A percentile compares a stretch with the other conserved stretches of the same genome.
Conservation (phyloP, 1,139 yeast genomes). For the Candida anutae region DNA sequence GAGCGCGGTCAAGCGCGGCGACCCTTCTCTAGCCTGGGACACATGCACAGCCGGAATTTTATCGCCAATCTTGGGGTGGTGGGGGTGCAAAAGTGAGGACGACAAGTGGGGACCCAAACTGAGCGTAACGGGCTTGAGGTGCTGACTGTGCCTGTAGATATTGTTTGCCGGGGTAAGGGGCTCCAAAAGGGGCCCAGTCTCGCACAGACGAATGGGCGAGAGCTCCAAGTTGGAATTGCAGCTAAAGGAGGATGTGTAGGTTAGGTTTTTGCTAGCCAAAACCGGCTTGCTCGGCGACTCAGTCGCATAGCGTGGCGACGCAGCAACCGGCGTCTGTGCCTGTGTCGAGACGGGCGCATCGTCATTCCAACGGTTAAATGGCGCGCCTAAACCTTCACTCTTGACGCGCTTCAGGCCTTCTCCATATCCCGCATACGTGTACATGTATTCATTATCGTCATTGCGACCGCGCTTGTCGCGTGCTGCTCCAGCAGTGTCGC, state of each 20-base stretch:
- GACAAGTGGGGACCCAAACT: no score
- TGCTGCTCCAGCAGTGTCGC: no score
- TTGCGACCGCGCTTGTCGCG: not conserved
- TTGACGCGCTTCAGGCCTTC: constrained; percentile 11
- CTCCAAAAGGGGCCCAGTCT: constrained; percentile 57
- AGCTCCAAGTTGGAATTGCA: constrained; percentile 57
- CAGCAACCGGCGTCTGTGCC: constrained; percentile 8
- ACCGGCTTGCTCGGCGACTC: constrained; percentile 36
- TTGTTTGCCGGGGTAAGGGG: constrained; percentile 44
- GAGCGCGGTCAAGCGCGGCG: constrained; percentile 24
- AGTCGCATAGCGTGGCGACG: no score
- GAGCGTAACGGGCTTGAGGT: not conserved
- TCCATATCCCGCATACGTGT: no score
- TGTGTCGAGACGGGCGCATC: not conserved
- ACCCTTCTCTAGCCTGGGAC: constrained; percentile 5
- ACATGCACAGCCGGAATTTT: not conserved
- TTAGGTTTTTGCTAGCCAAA: constrained; percentile 36
- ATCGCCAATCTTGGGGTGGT: constrained; percentile 4
- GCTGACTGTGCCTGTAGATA: constrained; percentile 6
- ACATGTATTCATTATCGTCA: not conserved
- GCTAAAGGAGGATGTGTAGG: constrained; percentile 55
- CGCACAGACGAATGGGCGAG: constrained; percentile 49
- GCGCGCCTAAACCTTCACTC: constrained; percentile 7
- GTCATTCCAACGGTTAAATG: constrained; percentile 7
- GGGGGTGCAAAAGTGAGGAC: constrained; percentile 1